Evolutionary conservation across 331 rosid genomes (phyloP).

Genomic region (Arachis monticola): DNA sequence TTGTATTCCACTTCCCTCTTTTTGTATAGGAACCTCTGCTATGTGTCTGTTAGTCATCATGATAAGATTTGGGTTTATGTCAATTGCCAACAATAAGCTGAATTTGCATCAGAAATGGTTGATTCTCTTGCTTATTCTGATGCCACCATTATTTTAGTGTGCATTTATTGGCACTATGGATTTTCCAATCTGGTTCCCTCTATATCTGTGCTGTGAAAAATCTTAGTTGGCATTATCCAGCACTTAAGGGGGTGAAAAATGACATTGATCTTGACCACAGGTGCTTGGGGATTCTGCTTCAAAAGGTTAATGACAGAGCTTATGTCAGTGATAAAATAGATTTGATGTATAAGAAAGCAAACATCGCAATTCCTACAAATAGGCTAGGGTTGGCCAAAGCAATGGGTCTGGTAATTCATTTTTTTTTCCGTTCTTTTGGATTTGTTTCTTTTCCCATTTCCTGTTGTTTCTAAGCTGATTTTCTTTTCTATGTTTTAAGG

Average conservation of each 20-base stretch:
- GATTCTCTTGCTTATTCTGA: not conserved
- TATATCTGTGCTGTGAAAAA: slow-evolving; percentile 34
- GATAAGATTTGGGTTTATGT: slow-evolving; percentile 5
- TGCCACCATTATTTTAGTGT: not conserved
- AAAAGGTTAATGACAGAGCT: slow-evolving; percentile 82
- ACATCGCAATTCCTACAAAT: slow-evolving; percentile 80
- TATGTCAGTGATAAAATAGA: slow-evolving; percentile 82
- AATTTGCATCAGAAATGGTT: not conserved
- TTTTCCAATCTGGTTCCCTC: slow-evolving; percentile 24
- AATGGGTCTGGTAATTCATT: slow-evolving; percentile 82
- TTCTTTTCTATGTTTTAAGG: slow-evolving; percentile 54
- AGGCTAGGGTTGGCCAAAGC: slow-evolving; percentile 98
- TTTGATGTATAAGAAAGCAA: slow-evolving; percentile 90
- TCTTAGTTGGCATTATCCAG: slow-evolving; percentile 30
- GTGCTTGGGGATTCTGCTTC: slow-evolving; percentile 94
- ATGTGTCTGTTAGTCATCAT: not conserved
- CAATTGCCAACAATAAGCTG: not conserved
- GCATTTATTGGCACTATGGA: slow-evolving; percentile 11
- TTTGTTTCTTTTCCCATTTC: slow-evolving; percentile 39
- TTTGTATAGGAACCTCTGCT: not conserved
- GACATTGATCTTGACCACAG: slow-evolving; percentile 51
- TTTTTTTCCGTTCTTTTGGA: slow-evolving; percentile 26
- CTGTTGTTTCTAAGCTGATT: slow-evolving; percentile 34
- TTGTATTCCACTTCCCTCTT: not conserved
- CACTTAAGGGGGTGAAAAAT: slow-evolving; percentile 27